These are phyloP conservation scores for Neurospora sp. DNA, from an alignment of 495 filamentous ascomycete species.

Conservation along the genomic window DNA sequence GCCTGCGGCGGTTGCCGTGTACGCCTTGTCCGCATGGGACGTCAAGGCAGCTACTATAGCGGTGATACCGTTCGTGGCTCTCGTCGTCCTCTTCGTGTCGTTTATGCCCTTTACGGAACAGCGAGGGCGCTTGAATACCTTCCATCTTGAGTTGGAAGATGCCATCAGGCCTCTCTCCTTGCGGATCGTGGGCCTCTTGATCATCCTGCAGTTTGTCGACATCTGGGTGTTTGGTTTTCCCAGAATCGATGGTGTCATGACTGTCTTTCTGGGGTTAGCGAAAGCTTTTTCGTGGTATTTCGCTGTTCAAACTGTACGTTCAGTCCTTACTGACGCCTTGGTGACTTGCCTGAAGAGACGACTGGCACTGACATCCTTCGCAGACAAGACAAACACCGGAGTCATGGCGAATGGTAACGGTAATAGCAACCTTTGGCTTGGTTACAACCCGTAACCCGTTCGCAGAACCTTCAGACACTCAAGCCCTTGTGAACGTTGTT, in stretches of 20 bases:
- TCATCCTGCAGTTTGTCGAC: neutral
- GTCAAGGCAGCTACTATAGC: neutral
- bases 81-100: neutral
- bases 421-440: conserved; percentile 17
- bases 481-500: conserved; percentile 4
- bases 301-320: conserved; percentile 15
- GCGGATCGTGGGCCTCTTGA: neutral
- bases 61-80: neutral
- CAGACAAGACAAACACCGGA: conserved; percentile 2
- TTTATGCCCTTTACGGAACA: neutral
- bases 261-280: conserved; percentile 1
- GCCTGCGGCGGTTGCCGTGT: neutral
- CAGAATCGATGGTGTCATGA: neutral
- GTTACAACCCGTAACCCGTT: conserved; percentile 14
- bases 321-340: neutral
- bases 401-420: conserved; percentile 15
- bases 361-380: neutral
- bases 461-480: conserved; percentile 8
- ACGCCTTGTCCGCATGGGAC: neutral
- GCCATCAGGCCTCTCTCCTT: neutral
- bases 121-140: neutral
- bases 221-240: neutral
- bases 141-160: neutral
- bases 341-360: neutral
- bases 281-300: conserved; percentile 24